Conservation (phyloP, 139 green algal genomes). For the Micromonas commoda region DNA sequence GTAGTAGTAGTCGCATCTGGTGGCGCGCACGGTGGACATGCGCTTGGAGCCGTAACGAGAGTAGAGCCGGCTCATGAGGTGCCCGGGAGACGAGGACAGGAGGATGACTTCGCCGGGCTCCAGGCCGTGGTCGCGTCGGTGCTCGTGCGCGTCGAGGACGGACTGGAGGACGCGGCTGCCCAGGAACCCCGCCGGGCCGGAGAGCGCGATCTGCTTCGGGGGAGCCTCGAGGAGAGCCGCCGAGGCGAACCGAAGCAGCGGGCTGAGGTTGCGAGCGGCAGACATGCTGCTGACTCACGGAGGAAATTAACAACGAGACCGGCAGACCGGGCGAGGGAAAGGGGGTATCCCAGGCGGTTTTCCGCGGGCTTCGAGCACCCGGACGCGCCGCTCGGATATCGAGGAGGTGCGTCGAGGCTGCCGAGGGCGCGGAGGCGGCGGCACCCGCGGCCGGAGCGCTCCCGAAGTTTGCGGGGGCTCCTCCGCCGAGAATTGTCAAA, state of each 20-base stretch:
- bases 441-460: too few species aligned
- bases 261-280: not conserved
- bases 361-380: too few species aligned
- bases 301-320: not conserved
- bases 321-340: too few species aligned
- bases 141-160: slow-evolving; percentile 15
- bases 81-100: slow-evolving; percentile 4
- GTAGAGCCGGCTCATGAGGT: slow-evolving; percentile 1
- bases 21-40: slow-evolving; percentile 10
- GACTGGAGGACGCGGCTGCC: not conserved
- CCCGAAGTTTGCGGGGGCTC: too few species aligned
- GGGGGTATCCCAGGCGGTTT: too few species aligned
- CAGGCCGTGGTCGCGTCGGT: not conserved
- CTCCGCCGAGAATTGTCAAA: too few species aligned
- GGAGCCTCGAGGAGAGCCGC: not conserved
- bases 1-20: slow-evolving; percentile 17
- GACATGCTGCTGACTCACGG: not conserved
- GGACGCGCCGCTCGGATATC: too few species aligned
- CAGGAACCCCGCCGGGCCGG: slow-evolving; percentile 9
- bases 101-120: slow-evolving; percentile 11
- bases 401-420: too few species aligned
- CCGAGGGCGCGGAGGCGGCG: too few species aligned
- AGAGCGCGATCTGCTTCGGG: slow-evolving; percentile 22
- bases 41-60: not conserved
- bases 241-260: not conserved